Evolutionary conservation across 805 yeast genomes (phyloP), one percentile per base, ranked within the genome.

Genomic region (Wickerhamomyces mucosus): DNA sequence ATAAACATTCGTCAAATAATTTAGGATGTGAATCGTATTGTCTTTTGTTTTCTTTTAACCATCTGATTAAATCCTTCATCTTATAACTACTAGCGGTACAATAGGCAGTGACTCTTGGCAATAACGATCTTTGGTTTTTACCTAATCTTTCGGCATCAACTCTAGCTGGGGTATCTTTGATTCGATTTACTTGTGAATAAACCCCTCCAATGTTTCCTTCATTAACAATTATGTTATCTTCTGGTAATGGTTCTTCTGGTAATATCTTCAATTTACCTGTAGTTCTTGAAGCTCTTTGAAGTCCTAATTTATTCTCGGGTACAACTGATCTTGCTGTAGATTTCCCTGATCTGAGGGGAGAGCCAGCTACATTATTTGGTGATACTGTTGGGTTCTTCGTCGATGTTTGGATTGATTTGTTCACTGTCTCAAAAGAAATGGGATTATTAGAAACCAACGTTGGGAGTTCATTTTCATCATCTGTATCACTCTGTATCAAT

Each of bases 71-170:
- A 30, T 86, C 96, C 44, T 80, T 73, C 94, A 92, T 83, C 42
- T 74, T 75, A 50, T 88, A 92, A 16, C 92, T 75, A 19, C 96
- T 88, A 18, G 96, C 86, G 0, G 97, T 89, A 58, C 97, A 89
- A 52, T 86, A 92, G 3, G 96, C 95, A 0, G 97, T 89, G 2
- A 88, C 96, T 39, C 98, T 64, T 4, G 98, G 97, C 34, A 92
- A 65, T 39, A 85, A 59, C 21, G 80, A 80, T 38, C 97, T 62
- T 40, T 65, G 65, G 21, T 59, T 56, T 53, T 88, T 92, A 4
- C 96, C 95, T 36, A 92, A 62, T 31, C 88, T 73, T 51, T 88
- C 96, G 0, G 98, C 97, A 61, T 89, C 97, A 41, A 76, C 78
- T 43, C 96, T 65, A 1, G 96, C 96, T 1, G 92, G 78, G 15